phyloP scores from a whole-genome alignment of 2,329 filamentous ascomycete genomes.

The Fusarium citri region DNA sequence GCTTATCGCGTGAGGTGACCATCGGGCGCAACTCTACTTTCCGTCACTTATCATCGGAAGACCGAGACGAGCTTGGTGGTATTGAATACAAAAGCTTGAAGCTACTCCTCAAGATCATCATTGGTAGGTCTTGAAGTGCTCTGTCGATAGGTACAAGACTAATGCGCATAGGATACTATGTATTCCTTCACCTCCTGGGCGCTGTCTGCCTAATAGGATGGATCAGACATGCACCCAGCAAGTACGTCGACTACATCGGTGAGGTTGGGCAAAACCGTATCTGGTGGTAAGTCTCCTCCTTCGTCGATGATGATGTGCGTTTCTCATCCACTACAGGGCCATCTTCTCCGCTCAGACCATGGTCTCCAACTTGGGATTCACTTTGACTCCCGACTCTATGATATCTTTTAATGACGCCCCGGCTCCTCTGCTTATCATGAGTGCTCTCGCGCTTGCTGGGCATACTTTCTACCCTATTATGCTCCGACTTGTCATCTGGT shows the following conservation, averaged over 20 bases:
- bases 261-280: conserved; percentile 54
- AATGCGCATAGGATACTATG: conserved; percentile 55
- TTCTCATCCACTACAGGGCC: conserved; percentile 50
- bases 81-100: conserved; percentile 64
- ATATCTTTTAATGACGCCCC: conserved; percentile 59
- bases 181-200: conserved; percentile 60
- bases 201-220: conserved; percentile 61
- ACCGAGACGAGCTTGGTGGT: conserved; percentile 60
- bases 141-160: neutral
- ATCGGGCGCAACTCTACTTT: conserved; percentile 61
- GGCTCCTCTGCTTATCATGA: conserved; percentile 60
- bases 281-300: conserved; percentile 59
- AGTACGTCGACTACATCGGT: conserved; percentile 55
- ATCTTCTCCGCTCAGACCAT: conserved; percentile 64
- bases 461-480: conserved; percentile 69
- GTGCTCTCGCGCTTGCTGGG: conserved; percentile 62
- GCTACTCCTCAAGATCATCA: conserved; percentile 60
- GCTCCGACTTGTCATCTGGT: conserved; percentile 69
- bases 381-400: conserved; percentile 67
- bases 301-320: too few species aligned
- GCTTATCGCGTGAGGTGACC: conserved; percentile 57
- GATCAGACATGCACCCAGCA: conserved; percentile 56
- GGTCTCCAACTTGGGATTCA: conserved; percentile 65
- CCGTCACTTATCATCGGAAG: conserved; percentile 54
- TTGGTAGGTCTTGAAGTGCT: conserved; percentile 46